phyloP scores from a whole-genome alignment of 78 protist genomes.

The Ministeria vibrans region DNA sequence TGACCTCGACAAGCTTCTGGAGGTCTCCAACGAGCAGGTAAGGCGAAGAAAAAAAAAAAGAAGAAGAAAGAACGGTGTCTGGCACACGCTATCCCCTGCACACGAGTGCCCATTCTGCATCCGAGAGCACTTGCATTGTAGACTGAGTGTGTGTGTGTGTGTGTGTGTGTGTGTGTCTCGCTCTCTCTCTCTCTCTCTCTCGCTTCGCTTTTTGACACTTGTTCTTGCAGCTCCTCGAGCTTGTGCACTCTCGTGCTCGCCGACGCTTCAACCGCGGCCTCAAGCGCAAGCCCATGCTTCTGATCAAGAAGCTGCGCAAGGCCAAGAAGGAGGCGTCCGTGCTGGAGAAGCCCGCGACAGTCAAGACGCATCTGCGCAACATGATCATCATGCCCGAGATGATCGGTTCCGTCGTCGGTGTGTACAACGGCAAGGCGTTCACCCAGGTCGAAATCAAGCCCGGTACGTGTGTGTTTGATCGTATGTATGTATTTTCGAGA shows the following conservation, averaged over 20 bases:
- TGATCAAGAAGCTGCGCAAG: conserved; percentile 83
- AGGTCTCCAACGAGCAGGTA: conserved; percentile 54
- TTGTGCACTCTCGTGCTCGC: conserved; percentile 90
- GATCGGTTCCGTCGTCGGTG: conserved; percentile 97
- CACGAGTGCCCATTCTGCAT: not conserved
- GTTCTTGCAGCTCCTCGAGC: conserved; percentile 55
- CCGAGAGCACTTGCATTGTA: not conserved
- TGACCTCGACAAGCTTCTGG: conserved; percentile 90
- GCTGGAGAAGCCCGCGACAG: conserved; percentile 92
- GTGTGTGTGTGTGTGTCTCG: not conserved
- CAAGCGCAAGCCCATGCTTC: conserved; percentile 63
- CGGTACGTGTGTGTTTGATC: conserved; percentile 23
- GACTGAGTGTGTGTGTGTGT: not conserved
- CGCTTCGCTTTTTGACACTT: not conserved
- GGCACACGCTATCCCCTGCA: no score
- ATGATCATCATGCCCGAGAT: conserved; percentile 98
- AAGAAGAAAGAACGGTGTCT: not conserved
- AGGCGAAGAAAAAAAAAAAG: no score
- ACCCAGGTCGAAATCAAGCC: conserved; percentile 94
- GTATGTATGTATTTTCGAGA: not conserved
- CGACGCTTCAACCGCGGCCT: conserved; percentile 89
- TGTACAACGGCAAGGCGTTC: conserved; percentile 99
- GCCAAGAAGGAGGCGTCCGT: conserved; percentile 43
- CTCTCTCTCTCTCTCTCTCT: not conserved
- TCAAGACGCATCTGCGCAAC: conserved; percentile 98